These are phyloP conservation scores for Chaetomium globosum DNA, from an alignment of 2,329 filamentous ascomycete species.

Conservation along the genomic window DNA sequence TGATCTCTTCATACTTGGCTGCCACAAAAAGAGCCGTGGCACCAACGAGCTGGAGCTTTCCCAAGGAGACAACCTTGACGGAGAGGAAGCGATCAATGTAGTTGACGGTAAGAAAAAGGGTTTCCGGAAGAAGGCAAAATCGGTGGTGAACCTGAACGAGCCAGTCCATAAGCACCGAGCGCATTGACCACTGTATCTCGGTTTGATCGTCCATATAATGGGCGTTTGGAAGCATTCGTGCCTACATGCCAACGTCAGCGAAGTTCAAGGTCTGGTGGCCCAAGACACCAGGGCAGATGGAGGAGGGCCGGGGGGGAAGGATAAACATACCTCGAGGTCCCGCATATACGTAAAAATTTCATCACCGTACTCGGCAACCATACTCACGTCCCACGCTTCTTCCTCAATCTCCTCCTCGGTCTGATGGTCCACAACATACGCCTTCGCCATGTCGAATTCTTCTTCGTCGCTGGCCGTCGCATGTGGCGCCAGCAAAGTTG, in stretches of 20 bases:
- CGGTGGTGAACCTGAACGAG: constrained; percentile 92
- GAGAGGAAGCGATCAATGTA: constrained; percentile 97
- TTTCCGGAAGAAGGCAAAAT: constrained; percentile 90
- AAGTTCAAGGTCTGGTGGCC: no score
- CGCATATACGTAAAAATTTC: constrained; percentile 95
- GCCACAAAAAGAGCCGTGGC: constrained; percentile 95
- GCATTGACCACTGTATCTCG: constrained; percentile 99
- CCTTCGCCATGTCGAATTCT: constrained; percentile 69
- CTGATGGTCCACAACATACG: constrained; percentile 66
- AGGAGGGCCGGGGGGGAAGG: no score
- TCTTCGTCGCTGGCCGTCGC: constrained; percentile 68
- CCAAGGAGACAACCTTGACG: constrained; percentile 89
- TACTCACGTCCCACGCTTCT: constrained; percentile 89
- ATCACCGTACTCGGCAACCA: constrained; percentile 95
- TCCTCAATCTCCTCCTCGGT: constrained; percentile 79
- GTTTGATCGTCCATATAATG: constrained; percentile 97
- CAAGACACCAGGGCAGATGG: background rate
- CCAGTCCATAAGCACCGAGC: constrained; percentile 96
- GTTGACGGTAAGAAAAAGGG: constrained; percentile 91
- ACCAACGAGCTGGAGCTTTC: constrained; percentile 92
- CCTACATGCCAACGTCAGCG: constrained; percentile 48
- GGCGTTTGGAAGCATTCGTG: constrained; percentile 79
- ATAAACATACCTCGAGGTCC: constrained; percentile 72
- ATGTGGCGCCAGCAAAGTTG: constrained; percentile 69
- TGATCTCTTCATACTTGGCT: constrained; percentile 98